Percentiles rank a stretch among this genome's conserved stretches.
Conservation (phyloP, 2,329 filamentous ascomycete genomes). For the Fusarium camptoceras region DNA sequence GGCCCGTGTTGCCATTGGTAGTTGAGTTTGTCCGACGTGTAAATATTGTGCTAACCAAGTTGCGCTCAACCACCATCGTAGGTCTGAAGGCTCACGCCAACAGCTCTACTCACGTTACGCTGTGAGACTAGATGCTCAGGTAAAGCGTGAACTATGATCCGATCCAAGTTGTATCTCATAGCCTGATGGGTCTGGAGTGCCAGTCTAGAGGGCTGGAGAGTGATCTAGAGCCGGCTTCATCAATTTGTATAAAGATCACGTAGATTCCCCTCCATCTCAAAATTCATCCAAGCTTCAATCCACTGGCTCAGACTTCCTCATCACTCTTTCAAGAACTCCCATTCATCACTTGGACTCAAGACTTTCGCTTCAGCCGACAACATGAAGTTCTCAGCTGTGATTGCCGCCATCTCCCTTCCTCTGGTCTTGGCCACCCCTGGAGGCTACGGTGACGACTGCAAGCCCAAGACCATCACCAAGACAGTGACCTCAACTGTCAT, state of each 20-base stretch:
- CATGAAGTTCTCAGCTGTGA: slow-evolving; percentile 31
- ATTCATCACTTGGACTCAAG: background rate
- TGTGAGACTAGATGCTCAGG: background rate
- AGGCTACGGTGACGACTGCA: slow-evolving; percentile 11
- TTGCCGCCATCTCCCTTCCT: slow-evolving; percentile 18
- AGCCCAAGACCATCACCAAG: slow-evolving; percentile 31
- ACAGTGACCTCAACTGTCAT: slow-evolving; percentile 29
- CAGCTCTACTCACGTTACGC: background rate
- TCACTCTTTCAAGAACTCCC: slow-evolving; percentile 8
- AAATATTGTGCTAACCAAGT: background rate
- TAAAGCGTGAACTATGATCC: background rate
- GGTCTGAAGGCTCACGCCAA: background rate
- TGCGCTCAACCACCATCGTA: background rate
- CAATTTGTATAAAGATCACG: slow-evolving; percentile 11
- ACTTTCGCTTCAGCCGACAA: slow-evolving; percentile 20
- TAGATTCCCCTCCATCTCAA: background rate
- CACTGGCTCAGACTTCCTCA: slow-evolving; percentile 12
- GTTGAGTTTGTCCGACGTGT: slow-evolving; percentile 6
- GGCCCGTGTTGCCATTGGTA: slow-evolving; percentile 1
- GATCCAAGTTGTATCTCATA: background rate
- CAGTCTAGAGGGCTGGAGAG: background rate
- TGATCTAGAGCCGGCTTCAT: too few species aligned
- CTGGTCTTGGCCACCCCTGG: slow-evolving; percentile 22
- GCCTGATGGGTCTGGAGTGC: background rate
- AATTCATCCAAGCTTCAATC: slow-evolving; percentile 5